Evolutionary conservation across 169 alveolate species (phyloP), one percentile per base, ranked within the genome.

Genomic region (Eimeria necatrix): DNA sequence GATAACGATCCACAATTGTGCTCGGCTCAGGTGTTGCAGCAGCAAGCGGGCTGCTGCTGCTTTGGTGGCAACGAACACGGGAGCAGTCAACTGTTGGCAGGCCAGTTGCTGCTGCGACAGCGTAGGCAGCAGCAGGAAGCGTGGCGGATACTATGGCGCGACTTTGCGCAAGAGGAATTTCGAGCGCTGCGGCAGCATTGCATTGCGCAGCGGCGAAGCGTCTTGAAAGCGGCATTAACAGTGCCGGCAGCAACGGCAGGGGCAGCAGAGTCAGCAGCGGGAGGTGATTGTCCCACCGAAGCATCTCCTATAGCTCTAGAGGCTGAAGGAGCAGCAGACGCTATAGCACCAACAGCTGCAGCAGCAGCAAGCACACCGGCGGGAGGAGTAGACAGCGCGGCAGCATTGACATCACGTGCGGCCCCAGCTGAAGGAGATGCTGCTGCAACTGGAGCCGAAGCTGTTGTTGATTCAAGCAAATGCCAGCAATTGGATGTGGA

Each of bases 81-180:
- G 41, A 61, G 73, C 73, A 8, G 22, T 16, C 14, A 8, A 26
- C 22, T 61, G 22, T 8, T 6, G 24, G 22, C 10, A 26, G 26
- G 51, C 51, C 83, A 48, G 48, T 41, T 71, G 83, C 83, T 71
- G 83, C 83, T 71, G 83, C 83, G 18, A 53, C 83, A 71, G 83
- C 83, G 83, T 20, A 22, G 20, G 68, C 68, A 56, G 68, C 68
- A 56, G 20, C 48, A 26, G 41, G 83, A 22, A 22, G 52, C 7
- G 20, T 71, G 83, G 83, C 46, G 18, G 52, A 3, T n/a, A 10
- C 83, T 22, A 14, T 71, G 83, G 83, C 7, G 83, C 7, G 83
- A 32, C 52, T 71, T 12, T 7, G 51, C 51, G 6, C 83, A 71
- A 53, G 83, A 71, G 52, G 51, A 71, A 41, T 71, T 22, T 32